Evolutionary conservation across 1,284 basidiomycete genomes (phyloP), one percentile per base, ranked within the genome.

Genomic region (Trametes pubescens): DNA sequence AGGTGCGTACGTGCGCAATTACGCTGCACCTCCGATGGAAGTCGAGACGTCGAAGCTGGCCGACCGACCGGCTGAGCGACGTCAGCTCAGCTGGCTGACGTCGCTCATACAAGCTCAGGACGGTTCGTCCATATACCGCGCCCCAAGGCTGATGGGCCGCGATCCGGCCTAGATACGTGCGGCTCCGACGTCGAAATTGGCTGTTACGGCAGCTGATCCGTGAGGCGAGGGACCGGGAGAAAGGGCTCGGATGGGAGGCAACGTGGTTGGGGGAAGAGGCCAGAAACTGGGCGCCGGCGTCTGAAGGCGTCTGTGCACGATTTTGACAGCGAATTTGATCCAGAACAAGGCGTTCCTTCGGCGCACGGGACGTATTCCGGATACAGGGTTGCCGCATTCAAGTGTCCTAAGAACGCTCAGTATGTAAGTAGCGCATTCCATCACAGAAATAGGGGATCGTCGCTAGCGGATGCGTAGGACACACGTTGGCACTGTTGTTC

Each of bases 41-140:
- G 48, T 56, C 60, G 60, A 56, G 48, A 56, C 46, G 47, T 56
- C 60, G 60, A 61, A 61, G 53, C 34, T 35, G 14, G 43, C 29
- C 43, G 44, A 24, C 43, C 44, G 18, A 21, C 9, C n/a, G n/a
- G n/a, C n/a, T n/a, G 29, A 32, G 29, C 34, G 44, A n/a, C 51
- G 48, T 48, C 51, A 11, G 51, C 51, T 10, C 18, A 32, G 49
- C 9, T 4, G 11, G 51, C 18, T 16, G 6, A 43, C 32, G 37
- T 54, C 52, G 37, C 26, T 40, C 37, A 32, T 8, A 32, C 29
- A 54, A 43, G 52, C 52, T 43, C 52, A 24, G n/a, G 52, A 29
- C 37, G 43, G 52, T 9, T 9, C 24, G 38, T 9, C 26, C 16
- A 22, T 22, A n/a, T 8, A 24, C 18, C 37, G 52, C 38, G 51